Base-by-base conservation (phyloP, 805 yeast genomes). In the Myxozyma udenii region DNA sequence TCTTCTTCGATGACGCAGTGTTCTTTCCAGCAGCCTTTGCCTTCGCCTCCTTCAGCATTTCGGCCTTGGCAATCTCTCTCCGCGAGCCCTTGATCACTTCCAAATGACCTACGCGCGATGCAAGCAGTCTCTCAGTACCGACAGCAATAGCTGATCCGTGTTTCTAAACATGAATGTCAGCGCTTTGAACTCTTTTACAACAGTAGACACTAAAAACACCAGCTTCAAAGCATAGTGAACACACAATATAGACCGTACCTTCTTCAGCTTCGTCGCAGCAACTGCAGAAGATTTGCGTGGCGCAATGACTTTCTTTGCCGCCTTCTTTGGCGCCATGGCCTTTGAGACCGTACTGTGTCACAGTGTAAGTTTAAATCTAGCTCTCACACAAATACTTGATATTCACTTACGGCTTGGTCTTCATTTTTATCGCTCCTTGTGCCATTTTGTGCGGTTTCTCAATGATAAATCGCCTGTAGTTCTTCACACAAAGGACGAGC, bases 91-190 rank as follows among this genome's bases (percentile, higher is more conserved):
- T 89, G 58, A 91, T 73, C 36, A 91, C 67, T 71, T 91, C 98
- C 63, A 91, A 76, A 68, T 91, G 98, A 23, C 98, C 98, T 5
- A 91, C 97, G 67, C 91, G 78, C 50, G 95, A 77, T 1, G 97
- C 83, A 61, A 91, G 80, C 51, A 88, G 75, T 71, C 81, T 88
- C 70, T 91, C 98, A 2, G 98, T 91, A 38, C 79, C 74, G 2
- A 79, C 65, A 44, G 70, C 74, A 66, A 73, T 79, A 61, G 74
- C 78, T 2, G 79, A 76, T 36, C 74, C 68, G 64, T 80, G 85
- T 37, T 76, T 73, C 66, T 82, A 84, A 45, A 76, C 72, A n/a
- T n/a, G n/a, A 51, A 85, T 71, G 52, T 38, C 36, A 36, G 40
- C 32, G 5, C 3, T 11, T n/a, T n/a, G n/a, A n/a, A n/a, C n/a